phyloP scores from a whole-genome alignment of 768 basidiomycete species.

The Rhizopogon vesiculosus region DNA sequence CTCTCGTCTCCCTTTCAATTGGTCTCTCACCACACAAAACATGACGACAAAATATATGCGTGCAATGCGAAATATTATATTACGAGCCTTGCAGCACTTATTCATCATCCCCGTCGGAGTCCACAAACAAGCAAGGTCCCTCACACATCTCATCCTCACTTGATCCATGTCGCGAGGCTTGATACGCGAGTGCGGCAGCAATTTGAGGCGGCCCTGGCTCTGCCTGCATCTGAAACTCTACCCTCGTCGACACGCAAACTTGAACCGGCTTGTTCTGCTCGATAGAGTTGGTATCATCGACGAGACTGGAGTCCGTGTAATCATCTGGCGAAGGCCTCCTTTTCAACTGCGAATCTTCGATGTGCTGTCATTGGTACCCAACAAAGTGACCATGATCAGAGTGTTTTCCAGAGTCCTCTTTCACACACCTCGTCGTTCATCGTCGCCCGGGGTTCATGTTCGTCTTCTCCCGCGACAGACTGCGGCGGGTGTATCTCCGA shows the following conservation, averaged over 20 bases:
- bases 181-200: background rate
- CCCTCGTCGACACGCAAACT: background rate
- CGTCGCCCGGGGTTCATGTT: background rate
- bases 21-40: no score
- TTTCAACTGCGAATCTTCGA: background rate
- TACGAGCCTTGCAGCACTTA: background rate
- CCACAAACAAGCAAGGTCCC: conserved; percentile 25
- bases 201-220: background rate
- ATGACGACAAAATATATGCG: no score
- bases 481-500: no score
- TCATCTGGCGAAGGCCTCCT: background rate
- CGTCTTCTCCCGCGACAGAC: background rate
- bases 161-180: background rate
- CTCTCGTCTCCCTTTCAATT: no score
- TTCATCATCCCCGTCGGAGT: conserved; percentile 27
- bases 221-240: background rate
- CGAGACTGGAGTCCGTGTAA: background rate
- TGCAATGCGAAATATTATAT: background rate
- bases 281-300: background rate
- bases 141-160: conserved; percentile 9
- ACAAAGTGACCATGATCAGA: background rate
- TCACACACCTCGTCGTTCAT: background rate
- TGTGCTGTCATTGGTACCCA: background rate
- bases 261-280: background rate
- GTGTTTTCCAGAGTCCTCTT: background rate